Evolutionary conservation across 345 rosid species (phyloP).

Genomic region (Citrus inodora): DNA sequence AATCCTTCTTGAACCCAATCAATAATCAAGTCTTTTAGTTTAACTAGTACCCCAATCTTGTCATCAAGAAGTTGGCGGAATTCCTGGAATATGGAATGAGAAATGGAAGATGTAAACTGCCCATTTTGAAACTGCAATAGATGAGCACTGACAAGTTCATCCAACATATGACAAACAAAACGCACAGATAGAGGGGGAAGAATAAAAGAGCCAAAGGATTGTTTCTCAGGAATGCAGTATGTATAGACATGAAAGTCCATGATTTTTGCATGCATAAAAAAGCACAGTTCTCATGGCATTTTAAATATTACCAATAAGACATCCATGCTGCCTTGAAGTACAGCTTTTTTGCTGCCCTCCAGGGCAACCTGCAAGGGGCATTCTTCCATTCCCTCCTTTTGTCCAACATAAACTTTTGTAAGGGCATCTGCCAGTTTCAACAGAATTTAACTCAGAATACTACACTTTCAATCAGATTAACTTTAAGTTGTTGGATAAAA

Average conservation of each 20-base stretch:
- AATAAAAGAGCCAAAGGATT: neutral
- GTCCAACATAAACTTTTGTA: constrained; percentile 38
- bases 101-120: constrained; percentile 10
- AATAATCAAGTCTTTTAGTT: constrained; percentile 57
- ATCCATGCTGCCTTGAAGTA: constrained; percentile 87
- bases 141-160: neutral
- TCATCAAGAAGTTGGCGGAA: constrained; percentile 82
- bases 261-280: constrained; percentile 7
- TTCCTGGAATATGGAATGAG: constrained; percentile 44
- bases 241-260: neutral
- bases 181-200: neutral
- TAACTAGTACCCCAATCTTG: constrained; percentile 50
- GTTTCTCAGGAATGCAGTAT: neutral
- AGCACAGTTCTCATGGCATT: neutral
- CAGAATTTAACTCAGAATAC: constrained; percentile 15
- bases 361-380: constrained; percentile 55
- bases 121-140: neutral
- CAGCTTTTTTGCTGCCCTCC: constrained; percentile 67
- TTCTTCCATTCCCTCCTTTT: constrained; percentile 62
- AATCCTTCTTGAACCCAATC: constrained; percentile 95
- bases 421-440: constrained; percentile 56
- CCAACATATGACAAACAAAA: neutral
- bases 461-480: constrained; percentile 10
- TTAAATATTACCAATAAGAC: constrained; percentile 58
- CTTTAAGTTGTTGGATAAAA: neutral